These are phyloP conservation scores for Endocalyx cinctus DNA, from an alignment of 2,329 filamentous ascomycete species.

Conservation along the genomic window DNA sequence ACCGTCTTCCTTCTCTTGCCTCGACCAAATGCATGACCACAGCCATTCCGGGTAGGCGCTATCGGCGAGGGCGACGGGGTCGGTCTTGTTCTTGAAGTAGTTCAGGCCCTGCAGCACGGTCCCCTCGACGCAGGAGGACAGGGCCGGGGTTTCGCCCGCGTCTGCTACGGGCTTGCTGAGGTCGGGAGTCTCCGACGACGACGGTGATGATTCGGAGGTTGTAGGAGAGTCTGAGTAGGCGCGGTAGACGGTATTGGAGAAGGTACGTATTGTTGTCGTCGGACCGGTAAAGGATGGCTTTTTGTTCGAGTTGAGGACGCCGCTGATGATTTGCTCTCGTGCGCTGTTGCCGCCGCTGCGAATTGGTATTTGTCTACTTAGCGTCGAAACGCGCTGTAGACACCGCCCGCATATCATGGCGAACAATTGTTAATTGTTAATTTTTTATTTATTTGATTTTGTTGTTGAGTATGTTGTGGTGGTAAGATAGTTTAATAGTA, in stretches of 20 bases:
- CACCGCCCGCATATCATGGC: conserved; percentile 44
- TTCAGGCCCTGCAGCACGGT: conserved; percentile 70
- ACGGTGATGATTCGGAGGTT: conserved; percentile 28
- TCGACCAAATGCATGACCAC: conserved; percentile 65
- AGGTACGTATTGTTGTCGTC: conserved; percentile 9
- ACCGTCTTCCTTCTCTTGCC: conserved; percentile 45
- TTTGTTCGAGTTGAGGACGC: conserved; percentile 9
- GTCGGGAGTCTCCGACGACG: conserved; percentile 25
- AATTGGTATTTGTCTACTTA: too few relatives aligned
- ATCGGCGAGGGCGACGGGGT: conserved; percentile 71
- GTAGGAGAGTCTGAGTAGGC: conserved; percentile 35
- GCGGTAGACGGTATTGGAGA: conserved; percentile 23
- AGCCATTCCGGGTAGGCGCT: conserved; percentile 77
- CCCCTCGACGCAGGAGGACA: conserved; percentile 59
- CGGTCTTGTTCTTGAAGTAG: conserved; percentile 67
- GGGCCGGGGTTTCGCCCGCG: conserved; percentile 11
- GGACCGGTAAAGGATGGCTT: conserved; percentile 16
- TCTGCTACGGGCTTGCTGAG: conserved; percentile 17
- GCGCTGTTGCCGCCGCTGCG: too few relatives aligned
- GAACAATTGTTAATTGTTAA: too few relatives aligned
- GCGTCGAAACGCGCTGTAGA: conserved; percentile 40
- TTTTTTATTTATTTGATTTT: too few relatives aligned
- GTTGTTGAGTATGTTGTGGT: too few relatives aligned
- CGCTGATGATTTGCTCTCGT: conserved; percentile 11
- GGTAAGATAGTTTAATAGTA: too few relatives aligned